Evolutionary conservation across 1,284 basidiomycete genomes (phyloP).

Genomic region (Violaceomyces palustris): DNA sequence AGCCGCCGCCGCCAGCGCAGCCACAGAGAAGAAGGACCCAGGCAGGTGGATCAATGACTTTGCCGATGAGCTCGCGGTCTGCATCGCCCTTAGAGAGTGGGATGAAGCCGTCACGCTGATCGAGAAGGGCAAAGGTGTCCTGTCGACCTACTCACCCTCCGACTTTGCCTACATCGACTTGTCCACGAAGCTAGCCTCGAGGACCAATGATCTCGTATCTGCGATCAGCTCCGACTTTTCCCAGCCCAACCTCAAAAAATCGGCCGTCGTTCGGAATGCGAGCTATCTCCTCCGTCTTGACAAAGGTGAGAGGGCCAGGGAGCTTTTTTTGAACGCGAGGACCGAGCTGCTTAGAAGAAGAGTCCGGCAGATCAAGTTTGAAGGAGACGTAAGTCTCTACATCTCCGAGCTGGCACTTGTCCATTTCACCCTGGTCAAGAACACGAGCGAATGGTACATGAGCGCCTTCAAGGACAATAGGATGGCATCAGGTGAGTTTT

Average conservation of each 20-base stretch:
- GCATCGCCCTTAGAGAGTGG: conserved; percentile 85
- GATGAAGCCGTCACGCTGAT: conserved; percentile 75
- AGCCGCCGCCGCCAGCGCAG: conserved; percentile 19
- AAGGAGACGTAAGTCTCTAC: conserved; percentile 76
- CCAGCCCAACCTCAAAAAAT: conserved; percentile 72
- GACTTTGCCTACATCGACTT: conserved; percentile 19
- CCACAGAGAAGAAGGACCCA: conserved; percentile 43
- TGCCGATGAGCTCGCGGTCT: conserved; percentile 82
- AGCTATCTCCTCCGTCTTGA: conserved; percentile 69
- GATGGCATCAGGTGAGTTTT: conserved; percentile 64
- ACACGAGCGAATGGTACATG: conserved; percentile 96
- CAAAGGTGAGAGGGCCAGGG: conserved; percentile 72
- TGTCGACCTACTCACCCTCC: conserved; percentile 58
- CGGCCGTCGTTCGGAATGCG: conserved; percentile 67
- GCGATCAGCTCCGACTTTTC: conserved; percentile 71
- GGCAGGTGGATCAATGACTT: conserved; percentile 79
- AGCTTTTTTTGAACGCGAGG: conserved; percentile 75
- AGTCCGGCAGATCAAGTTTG: conserved; percentile 79
- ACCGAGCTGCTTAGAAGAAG: conserved; percentile 70
- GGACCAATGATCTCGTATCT: conserved; percentile 58
- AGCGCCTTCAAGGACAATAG: conserved; percentile 90
- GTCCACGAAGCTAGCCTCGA: conserved; percentile 12
- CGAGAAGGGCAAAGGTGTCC: conserved; percentile 69
- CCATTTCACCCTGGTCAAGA: conserved; percentile 81
- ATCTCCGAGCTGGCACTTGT: conserved; percentile 75